These are phyloP conservation scores for Nevesoporus exiguus DNA, from an alignment of 768 basidiomycete species.

Conservation along the genomic window DNA sequence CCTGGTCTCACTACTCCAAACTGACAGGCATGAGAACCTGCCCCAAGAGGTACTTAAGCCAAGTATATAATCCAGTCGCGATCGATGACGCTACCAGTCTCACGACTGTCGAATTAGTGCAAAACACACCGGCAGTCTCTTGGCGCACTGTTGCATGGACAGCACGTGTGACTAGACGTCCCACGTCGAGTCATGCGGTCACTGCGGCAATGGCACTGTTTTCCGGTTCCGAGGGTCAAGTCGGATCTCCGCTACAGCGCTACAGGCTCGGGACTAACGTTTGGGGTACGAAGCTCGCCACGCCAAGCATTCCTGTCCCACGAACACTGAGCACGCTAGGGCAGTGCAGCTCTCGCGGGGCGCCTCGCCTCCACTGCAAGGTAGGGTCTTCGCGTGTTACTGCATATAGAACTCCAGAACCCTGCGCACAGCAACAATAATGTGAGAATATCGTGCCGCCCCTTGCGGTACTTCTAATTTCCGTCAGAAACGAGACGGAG, in stretches of 20 bases:
- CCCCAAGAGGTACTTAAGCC: not conserved
- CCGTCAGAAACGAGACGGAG: slow-evolving; percentile 14
- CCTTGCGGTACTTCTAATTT: slow-evolving; percentile 21
- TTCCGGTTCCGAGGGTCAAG: slow-evolving; percentile 25
- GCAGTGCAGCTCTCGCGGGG: slow-evolving; percentile 8
- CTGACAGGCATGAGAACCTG: slow-evolving; percentile 6
- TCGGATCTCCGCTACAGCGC: slow-evolving; percentile 11
- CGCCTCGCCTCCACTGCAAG: slow-evolving; percentile 23
- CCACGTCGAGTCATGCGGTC: slow-evolving; percentile 6
- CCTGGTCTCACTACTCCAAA: slow-evolving; percentile 1
- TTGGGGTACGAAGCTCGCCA: slow-evolving; percentile 7
- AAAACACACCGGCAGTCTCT: slow-evolving; percentile 7
- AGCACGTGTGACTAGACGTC: not conserved
- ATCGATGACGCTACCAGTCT: not conserved
- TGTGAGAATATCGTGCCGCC: slow-evolving; percentile 10
- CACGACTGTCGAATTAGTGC: slow-evolving; percentile 3
- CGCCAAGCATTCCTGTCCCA: slow-evolving; percentile 1
- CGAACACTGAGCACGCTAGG: slow-evolving; percentile 2
- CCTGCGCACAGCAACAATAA: not conserved
- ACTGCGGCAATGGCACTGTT: not conserved
- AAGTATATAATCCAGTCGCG: not conserved
- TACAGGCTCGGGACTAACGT: slow-evolving; percentile 4
- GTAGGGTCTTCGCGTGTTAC: slow-evolving; percentile 9
- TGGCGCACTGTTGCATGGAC: slow-evolving; percentile 10
- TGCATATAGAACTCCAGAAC: slow-evolving; percentile 1